Percentiles rank a stretch among this genome's conserved stretches.
Evolutionary conservation across 2,329 filamentous ascomycete genomes (phyloP).

Genomic region (Botrytis deweyae): DNA sequence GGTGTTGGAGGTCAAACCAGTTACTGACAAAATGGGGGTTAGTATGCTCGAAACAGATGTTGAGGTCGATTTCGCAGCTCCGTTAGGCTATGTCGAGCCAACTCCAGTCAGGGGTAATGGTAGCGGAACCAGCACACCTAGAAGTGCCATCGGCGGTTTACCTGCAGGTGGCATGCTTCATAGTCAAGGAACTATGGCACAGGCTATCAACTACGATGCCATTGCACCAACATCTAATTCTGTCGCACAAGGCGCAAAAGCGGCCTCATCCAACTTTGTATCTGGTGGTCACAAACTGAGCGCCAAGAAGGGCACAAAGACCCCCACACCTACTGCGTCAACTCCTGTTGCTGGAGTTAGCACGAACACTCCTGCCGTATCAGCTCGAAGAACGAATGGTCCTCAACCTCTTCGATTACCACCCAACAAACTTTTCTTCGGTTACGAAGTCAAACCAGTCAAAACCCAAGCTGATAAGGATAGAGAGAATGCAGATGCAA

Average conservation of each 20-base stretch:
- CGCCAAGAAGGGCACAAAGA: conserved; percentile 77
- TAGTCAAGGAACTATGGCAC: conserved; percentile 89
- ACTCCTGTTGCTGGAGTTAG: conserved; percentile 66
- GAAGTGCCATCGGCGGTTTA: conserved; percentile 62
- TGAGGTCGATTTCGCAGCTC: conserved; percentile 91
- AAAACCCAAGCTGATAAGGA: conserved; percentile 74
- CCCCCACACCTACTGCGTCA: conserved; percentile 67
- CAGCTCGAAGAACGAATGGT: conserved; percentile 61
- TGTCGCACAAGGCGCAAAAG: conserved; percentile 60
- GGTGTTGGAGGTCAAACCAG: conserved; percentile 89
- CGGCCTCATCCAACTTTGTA: conserved; percentile 73
- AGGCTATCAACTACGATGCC: conserved; percentile 92
- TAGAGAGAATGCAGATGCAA: conserved; percentile 62
- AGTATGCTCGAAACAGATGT: conserved; percentile 96
- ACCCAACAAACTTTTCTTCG: conserved; percentile 92
- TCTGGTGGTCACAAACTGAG: conserved; percentile 79
- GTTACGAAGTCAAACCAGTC: conserved; percentile 87
- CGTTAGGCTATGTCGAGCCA: conserved; percentile 91
- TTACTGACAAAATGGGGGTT: conserved; percentile 78
- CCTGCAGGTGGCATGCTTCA: conserved; percentile 75
- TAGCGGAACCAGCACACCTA: conserved; percentile 85
- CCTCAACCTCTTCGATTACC: conserved; percentile 82
- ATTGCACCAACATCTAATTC: conserved; percentile 77
- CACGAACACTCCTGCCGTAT: conserved; percentile 36
- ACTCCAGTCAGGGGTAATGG: conserved; percentile 48